Base-by-base conservation (phyloP, 768 basidiomycete species). In the Suillus paluster region DNA sequence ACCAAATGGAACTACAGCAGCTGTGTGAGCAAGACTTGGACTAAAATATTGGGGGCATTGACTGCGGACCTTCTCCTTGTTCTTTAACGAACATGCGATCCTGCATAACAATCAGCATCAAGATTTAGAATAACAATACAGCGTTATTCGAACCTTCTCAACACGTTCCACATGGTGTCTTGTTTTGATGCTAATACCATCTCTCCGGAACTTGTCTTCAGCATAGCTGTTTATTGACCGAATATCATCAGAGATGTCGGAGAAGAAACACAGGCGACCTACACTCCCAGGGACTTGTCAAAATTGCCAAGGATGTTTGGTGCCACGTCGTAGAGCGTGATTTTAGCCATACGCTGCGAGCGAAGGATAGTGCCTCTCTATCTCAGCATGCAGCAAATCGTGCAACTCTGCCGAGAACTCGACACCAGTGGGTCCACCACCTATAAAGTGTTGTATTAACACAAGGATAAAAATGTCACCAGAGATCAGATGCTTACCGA, bases 391-490 rank as follows among this genome's bases (percentile, higher is more conserved):
- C 36, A 94, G 77, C 1, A 94, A 79, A 72, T 95, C 92, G 66
- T 92, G 86, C 52, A 95, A 71, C 71, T 94, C 93, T 10, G 92
- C 92, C 0, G 91, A 83, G 67, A 94, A 94, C 73, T 94, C 93
- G 48, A 93, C 88, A 14, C 91, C 91, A 11, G 89, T 90, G 0
- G 87, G 89, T 8, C 90, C 89, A 36, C 88, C 88, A n/a, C 89
- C 88, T 89, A 60, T 39, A 45, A 38, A 36, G 44, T 59, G 61
- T 58, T 63, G 10, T 14, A 46, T 46, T 50, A 56, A 6, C 17
- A 23, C 17, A 25, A 19, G 19, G 45, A 57, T 49, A 2, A 58
- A 19, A 39, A 42, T 41, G 14, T 49, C 33, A 57, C 30, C n/a
- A 38, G 61, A 21, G 19, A 64, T 55, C n/a, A 5, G 6, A 2